A percentile compares a stretch with the other conserved stretches of the same genome.
Conservation (phyloP, 805 yeast genomes). For the Yarrowia sp. region DNA sequence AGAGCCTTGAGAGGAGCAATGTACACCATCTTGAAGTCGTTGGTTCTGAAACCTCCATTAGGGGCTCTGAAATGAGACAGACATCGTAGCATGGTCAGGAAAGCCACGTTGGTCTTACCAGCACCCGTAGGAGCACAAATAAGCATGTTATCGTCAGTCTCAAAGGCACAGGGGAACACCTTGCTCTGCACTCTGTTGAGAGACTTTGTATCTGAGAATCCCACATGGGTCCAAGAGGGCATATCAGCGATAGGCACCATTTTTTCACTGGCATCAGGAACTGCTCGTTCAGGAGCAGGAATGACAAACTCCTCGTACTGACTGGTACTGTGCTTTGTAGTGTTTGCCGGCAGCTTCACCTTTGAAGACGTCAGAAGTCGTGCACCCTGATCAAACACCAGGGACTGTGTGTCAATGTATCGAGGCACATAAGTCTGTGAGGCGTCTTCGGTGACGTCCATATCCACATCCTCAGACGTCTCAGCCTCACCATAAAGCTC, state of each 20-base stretch:
- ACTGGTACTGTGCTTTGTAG: slow-evolving; percentile 74
- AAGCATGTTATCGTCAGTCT: slow-evolving; percentile 71
- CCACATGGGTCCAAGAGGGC: slow-evolving; percentile 83
- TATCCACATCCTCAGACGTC: slow-evolving; percentile 45
- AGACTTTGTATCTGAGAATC: slow-evolving; percentile 71
- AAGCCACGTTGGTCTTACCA: slow-evolving; percentile 96
- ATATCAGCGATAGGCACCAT: slow-evolving; percentile 65
- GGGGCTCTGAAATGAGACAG: slow-evolving; percentile 60
- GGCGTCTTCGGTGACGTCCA: slow-evolving; percentile 19
- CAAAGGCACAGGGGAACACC: slow-evolving; percentile 80
- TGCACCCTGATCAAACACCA: slow-evolving; percentile 75
- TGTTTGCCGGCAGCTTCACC: slow-evolving; percentile 80
- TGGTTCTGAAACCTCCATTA: slow-evolving; percentile 59
- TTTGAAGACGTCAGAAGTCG: slow-evolving; percentile 70
- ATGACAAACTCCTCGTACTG: slow-evolving; percentile 87
- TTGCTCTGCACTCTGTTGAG: slow-evolving; percentile 85
- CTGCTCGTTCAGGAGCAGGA: slow-evolving; percentile 72
- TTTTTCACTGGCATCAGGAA: slow-evolving; percentile 50
- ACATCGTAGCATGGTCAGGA: slow-evolving; percentile 75
- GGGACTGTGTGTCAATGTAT: slow-evolving; percentile 66
- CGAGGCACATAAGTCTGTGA: slow-evolving; percentile 50
- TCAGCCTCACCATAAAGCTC: slow-evolving; percentile 49
- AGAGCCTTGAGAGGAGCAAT: slow-evolving; percentile 94
- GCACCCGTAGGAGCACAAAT: slow-evolving; percentile 99
- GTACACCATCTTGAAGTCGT: slow-evolving; percentile 77